Evolutionary conservation across 306 rosid genomes (phyloP).

Genomic region (Quercus rubra): DNA sequence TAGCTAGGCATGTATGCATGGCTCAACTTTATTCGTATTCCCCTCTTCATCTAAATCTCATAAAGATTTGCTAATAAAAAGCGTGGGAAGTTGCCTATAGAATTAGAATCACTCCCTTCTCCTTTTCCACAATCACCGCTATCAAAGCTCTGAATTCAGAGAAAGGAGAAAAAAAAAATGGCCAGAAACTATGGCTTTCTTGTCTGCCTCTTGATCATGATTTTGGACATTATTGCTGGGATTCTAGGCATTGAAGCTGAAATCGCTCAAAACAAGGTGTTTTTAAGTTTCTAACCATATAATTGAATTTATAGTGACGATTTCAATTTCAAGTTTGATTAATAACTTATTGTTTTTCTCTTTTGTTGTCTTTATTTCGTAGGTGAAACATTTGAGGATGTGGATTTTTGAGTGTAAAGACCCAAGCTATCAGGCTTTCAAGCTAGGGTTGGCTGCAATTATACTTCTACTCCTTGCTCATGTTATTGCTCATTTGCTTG

Average conservation of each 20-base stretch:
- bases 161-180: slow-evolving; percentile 34
- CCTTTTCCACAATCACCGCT: not conserved
- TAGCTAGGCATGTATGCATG: slow-evolving; percentile 18
- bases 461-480: slow-evolving; percentile 57
- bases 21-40: slow-evolving; percentile 52
- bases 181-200: slow-evolving; percentile 46
- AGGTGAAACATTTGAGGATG: slow-evolving; percentile 61
- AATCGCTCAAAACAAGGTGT: slow-evolving; percentile 78
- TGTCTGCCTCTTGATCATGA: slow-evolving; percentile 50
- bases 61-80: slow-evolving; percentile 14
- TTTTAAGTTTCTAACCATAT: not conserved
- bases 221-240: slow-evolving; percentile 62
- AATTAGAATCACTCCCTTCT: slow-evolving; percentile 3
- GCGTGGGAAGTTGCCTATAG: slow-evolving; percentile 20
- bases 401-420: slow-evolving; percentile 66
- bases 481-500: slow-evolving; percentile 52
- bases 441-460: slow-evolving; percentile 70
- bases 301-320: not conserved
- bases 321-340: not conserved
- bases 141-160: not conserved
- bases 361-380: not conserved
- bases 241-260: slow-evolving; percentile 84
- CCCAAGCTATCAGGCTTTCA: slow-evolving; percentile 67
- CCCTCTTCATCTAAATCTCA: not conserved
- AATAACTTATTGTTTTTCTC: not conserved